These are phyloP conservation scores for Hyphopichia burtonii DNA, from an alignment of 1,139 yeast genomes.

Conservation along the genomic window DNA sequence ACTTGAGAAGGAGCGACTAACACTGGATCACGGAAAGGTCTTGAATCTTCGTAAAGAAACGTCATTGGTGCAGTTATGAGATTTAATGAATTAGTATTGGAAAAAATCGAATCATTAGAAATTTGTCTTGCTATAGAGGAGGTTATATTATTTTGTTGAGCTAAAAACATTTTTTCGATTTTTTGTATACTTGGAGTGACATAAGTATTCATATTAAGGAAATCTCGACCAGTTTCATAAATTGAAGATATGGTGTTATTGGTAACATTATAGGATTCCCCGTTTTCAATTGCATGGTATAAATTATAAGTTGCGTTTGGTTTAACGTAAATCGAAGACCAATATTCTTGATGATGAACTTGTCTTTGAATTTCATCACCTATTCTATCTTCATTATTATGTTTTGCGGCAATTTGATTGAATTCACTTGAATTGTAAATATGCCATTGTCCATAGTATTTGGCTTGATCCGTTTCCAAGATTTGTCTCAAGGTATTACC, in stretches of 20 bases:
- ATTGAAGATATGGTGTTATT: conserved; percentile 21
- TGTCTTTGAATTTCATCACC: conserved; percentile 30
- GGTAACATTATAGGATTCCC: conserved; percentile 28
- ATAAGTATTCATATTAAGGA: conserved; percentile 25
- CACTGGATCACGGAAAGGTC: conserved; percentile 51
- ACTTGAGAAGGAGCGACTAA: conserved; percentile 67
- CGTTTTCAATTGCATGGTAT: conserved; percentile 24
- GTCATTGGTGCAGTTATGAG: conserved; percentile 34
- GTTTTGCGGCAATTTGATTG: conserved; percentile 14
- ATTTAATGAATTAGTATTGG: conserved; percentile 12
- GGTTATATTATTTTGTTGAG: conserved; percentile 9
- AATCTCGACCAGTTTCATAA: conserved; percentile 46
- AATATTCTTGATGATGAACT: conserved; percentile 45
- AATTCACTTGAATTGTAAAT: conserved; percentile 15
- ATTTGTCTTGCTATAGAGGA: conserved; percentile 1
- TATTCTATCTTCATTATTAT: conserved; percentile 11
- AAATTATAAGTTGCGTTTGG: conserved; percentile 38
- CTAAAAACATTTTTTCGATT: conserved; percentile 6
- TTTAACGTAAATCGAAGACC: conserved; percentile 43
- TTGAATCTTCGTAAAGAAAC: conserved; percentile 43
- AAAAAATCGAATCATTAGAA: conserved; percentile 12
- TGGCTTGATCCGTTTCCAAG: conserved; percentile 18
- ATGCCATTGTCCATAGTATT: conserved; percentile 20
- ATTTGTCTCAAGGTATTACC: conserved; percentile 25
- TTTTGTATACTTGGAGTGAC: conserved; percentile 22